These are phyloP conservation scores for Stemphylium vesicarium DNA, from an alignment of 2,329 filamentous ascomycete genomes.

Conservation along the genomic window DNA sequence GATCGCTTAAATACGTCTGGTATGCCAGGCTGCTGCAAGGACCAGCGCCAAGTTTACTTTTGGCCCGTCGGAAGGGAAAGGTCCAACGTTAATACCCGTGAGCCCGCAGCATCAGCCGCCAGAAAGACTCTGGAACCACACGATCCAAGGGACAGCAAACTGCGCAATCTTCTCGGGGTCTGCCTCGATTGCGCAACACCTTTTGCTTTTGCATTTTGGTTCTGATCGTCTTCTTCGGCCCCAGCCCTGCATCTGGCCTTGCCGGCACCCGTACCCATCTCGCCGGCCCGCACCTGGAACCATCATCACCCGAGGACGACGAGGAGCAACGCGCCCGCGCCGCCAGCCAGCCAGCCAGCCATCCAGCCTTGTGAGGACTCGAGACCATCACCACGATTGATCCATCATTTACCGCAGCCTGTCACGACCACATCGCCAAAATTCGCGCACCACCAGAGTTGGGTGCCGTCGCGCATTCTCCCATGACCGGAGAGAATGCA, in stretches of 20 bases:
- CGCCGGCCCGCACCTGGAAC: slow-evolving; percentile 9
- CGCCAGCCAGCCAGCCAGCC: neutral
- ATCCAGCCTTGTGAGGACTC: neutral
- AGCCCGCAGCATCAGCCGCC: slow-evolving; percentile 7
- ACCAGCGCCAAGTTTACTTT: slow-evolving; percentile 14
- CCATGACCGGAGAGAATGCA: slow-evolving; percentile 27
- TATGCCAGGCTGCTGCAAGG: slow-evolving; percentile 6
- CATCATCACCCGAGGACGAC: slow-evolving; percentile 5
- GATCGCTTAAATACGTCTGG: slow-evolving; percentile 12
- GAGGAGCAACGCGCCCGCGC: neutral
- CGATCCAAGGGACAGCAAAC: slow-evolving; percentile 11
- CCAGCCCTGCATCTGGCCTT: slow-evolving; percentile 6
- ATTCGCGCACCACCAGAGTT: slow-evolving; percentile 33
- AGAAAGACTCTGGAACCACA: slow-evolving; percentile 13
- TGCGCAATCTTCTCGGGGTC: neutral
- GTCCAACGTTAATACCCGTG: slow-evolving; percentile 21
- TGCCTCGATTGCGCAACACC: slow-evolving; percentile 1
- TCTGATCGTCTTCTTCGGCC: slow-evolving; percentile 8
- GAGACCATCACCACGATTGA: neutral
- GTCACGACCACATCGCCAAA: slow-evolving; percentile 31
- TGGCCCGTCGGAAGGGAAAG: slow-evolving; percentile 6
- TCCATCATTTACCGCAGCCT: neutral
- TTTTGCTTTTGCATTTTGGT: neutral
- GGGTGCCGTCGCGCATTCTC: slow-evolving; percentile 35
- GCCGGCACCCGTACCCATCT: neutral